Conservation (phyloP, 805 yeast genomes). For the Metschnikowia colocasiae region DNA sequence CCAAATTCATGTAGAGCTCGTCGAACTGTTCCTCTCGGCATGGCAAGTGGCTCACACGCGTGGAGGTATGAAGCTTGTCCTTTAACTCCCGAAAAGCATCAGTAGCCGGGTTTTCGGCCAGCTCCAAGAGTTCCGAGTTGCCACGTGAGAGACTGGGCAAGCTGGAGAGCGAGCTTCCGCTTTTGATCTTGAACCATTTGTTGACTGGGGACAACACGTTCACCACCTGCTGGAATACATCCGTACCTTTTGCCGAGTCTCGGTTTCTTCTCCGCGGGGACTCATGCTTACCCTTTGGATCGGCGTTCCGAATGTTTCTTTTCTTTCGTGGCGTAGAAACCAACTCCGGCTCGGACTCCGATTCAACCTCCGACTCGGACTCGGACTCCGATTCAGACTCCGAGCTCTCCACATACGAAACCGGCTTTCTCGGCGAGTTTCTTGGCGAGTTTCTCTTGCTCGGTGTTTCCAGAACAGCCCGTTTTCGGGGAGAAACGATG, state of each 20-base stretch:
- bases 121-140: neutral
- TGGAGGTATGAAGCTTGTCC: constrained; percentile 42
- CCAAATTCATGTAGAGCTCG: constrained; percentile 62
- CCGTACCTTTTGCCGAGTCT: constrained; percentile 7
- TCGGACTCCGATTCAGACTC: constrained; percentile 5
- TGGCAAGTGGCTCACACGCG: constrained; percentile 56
- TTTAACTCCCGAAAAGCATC: constrained; percentile 37
- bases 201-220: constrained; percentile 22
- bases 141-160: constrained; percentile 21
- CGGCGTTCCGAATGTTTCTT: neutral
- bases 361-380: neutral
- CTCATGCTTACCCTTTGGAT: neutral
- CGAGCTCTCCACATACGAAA: constrained; percentile 6
- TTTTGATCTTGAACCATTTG: constrained; percentile 25
- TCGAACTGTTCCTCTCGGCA: constrained; percentile 84
- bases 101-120: constrained; percentile 15
- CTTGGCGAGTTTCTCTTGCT: neutral
- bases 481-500: constrained; percentile 15
- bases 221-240: constrained; percentile 16
- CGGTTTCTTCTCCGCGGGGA: constrained; percentile 1
- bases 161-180: constrained; percentile 18
- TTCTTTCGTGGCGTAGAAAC: neutral
- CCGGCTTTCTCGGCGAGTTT: neutral
- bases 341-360: constrained; percentile 7
- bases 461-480: constrained; percentile 6